phyloP scores from a whole-genome alignment of 305 asterid species.

The Fraxinus baroniana region DNA sequence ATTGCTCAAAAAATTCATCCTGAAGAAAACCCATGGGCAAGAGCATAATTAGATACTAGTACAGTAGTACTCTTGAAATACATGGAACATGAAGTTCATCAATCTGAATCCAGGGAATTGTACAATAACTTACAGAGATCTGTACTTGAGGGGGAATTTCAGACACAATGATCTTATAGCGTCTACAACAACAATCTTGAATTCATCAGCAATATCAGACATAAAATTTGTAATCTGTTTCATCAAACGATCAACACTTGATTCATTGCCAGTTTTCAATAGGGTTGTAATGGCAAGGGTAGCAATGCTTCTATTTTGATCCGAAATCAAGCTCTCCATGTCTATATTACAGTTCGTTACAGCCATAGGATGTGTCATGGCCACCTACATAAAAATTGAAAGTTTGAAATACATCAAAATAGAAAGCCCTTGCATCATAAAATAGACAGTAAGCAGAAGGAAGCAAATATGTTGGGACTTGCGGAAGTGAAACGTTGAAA shows the following conservation, averaged over 20 bases:
- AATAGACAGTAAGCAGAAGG: conserved; percentile 1
- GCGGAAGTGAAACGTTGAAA: conserved; percentile 2
- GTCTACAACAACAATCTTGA: conserved; percentile 98
- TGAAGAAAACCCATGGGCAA: conserved; percentile 27
- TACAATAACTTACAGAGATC: conserved; percentile 81
- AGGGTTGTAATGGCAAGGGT: conserved; percentile 98
- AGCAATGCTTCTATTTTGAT: conserved; percentile 98
- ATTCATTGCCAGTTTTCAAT: conserved; percentile 96
- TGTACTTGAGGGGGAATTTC: conserved; percentile 95
- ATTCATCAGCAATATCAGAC: conserved; percentile 99
- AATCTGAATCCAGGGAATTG: conserved; percentile 14
- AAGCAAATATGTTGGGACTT: background rate
- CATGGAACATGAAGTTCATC: conserved; percentile 16
- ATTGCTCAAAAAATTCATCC: conserved; percentile 98
- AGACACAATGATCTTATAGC: conserved; percentile 96
- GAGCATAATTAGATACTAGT: conserved; percentile 6
- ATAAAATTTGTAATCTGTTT: conserved; percentile 95
- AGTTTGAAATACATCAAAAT: conserved; percentile 16
- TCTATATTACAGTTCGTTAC: conserved; percentile 95
- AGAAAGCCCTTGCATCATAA: conserved; percentile 3
- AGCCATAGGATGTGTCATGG: conserved; percentile 98
- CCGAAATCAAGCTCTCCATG: conserved; percentile 98
- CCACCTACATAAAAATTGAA: conserved; percentile 66
- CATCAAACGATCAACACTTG: conserved; percentile 97
- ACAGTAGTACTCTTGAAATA: background rate